Evolutionary conservation across 768 basidiomycete species (phyloP), one percentile per base, ranked within the genome.

Genomic region (Mycena olivaceomarginata): DNA sequence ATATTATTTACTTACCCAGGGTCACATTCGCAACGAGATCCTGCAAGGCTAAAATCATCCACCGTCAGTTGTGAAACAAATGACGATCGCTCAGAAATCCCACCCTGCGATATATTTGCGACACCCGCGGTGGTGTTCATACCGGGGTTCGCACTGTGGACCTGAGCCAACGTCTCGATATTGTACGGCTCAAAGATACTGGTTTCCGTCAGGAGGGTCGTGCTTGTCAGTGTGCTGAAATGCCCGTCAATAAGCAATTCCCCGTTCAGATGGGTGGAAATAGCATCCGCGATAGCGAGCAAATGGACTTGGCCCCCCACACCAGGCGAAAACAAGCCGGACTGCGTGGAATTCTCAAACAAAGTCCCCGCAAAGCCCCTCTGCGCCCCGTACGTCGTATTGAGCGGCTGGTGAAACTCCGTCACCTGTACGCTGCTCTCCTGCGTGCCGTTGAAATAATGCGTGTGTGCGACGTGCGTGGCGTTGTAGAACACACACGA

Each of bases 1-100:
- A 31, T 45, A 39, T 4, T 5, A 22, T 18, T 20, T n/a, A 48
- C 48, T 56, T n/a, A 74, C 72, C 59, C 3, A 72, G 70, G 13
- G 76, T 72, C 12, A 25, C 70, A 46, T 77, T 77, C n/a, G 66
- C 76, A 0, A 77, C 59, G 20, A 77, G 66, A 15, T 72, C 45
- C 8, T 59, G 41, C n/a, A 70, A 25, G 25, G 64, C 76, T 62
- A 8, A 63, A 16, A 37, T 45, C 15, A 39, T 10, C n/a, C 57
- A 31, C 13, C 39, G 16, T 9, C 18, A 18, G 37, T 37, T 4
- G 13, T 40, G 18, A 53, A 20, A 7, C 16, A 5, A 43, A 22
- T 41, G 41, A 15, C 25, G 4, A 46, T 45, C 25, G 22, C 25
- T 31, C 3, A 57, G 25, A 57, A 25, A 16, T 15, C 59, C 5